Percentiles rank a stretch among this genome's conserved stretches.
phyloP scores from a whole-genome alignment of 306 rosid species.

The Rosa rugosa region DNA sequence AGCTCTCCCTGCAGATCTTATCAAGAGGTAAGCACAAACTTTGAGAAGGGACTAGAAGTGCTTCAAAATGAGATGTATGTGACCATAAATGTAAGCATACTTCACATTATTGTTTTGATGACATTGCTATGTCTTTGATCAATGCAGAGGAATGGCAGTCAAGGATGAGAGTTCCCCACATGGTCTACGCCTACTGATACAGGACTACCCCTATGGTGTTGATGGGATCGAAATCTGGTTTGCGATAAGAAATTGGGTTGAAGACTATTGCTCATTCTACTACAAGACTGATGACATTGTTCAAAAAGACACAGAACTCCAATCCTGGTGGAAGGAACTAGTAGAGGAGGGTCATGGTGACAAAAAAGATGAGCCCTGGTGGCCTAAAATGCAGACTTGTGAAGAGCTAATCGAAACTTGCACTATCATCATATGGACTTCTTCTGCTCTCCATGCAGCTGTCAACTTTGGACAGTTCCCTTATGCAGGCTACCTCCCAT shows the following conservation, averaged over 20 bases:
- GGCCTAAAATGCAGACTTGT: slow-evolving; percentile 49
- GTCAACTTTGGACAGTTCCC: slow-evolving; percentile 70
- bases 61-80: not conserved
- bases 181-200: slow-evolving; percentile 55
- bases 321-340: slow-evolving; percentile 66
- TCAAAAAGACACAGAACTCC: slow-evolving; percentile 53
- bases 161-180: slow-evolving; percentile 45
- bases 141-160: slow-evolving; percentile 62
- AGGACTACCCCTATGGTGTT: slow-evolving; percentile 62
- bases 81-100: not conserved
- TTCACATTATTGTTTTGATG: not conserved
- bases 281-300: slow-evolving; percentile 44
- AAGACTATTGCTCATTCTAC: slow-evolving; percentile 52
- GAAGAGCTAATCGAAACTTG: slow-evolving; percentile 41
- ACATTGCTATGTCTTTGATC: slow-evolving; percentile 3
- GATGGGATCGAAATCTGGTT: slow-evolving; percentile 64
- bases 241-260: slow-evolving; percentile 54
- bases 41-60: not conserved
- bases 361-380: slow-evolving; percentile 52
- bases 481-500: slow-evolving; percentile 64
- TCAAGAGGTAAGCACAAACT: slow-evolving; percentile 34
- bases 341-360: slow-evolving; percentile 59
- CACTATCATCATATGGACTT: slow-evolving; percentile 58
- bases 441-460: slow-evolving; percentile 77
- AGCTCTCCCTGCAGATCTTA: slow-evolving; percentile 51